Conservation (phyloP, 768 basidiomycete species). For the Lactarius akahatsu region DNA sequence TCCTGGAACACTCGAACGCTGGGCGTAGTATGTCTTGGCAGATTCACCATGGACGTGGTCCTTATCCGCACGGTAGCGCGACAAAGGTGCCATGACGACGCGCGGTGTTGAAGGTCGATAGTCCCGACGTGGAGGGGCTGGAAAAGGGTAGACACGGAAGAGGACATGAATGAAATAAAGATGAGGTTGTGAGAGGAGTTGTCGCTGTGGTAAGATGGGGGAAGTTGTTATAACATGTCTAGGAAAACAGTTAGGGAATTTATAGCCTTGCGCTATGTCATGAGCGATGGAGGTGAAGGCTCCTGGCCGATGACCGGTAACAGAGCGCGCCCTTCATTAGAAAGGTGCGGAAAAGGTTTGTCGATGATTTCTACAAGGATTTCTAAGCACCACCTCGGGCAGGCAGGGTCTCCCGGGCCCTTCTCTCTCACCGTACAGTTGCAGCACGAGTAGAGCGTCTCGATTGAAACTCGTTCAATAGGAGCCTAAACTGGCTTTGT, state of each 20-base stretch:
- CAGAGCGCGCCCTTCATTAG: no score
- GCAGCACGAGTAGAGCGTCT: no score
- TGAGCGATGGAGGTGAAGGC: not conserved
- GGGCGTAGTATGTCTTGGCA: slow-evolving; percentile 47
- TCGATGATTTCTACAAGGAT: no score
- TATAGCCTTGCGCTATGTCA: not conserved
- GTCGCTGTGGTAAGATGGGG: not conserved
- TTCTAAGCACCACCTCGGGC: no score
- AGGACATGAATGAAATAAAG: slow-evolving; percentile 3
- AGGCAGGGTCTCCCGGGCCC: no score
- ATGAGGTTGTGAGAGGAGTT: not conserved
- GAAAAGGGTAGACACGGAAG: slow-evolving; percentile 40
- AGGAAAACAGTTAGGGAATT: not conserved
- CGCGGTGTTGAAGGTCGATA: slow-evolving; percentile 46
- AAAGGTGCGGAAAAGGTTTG: no score
- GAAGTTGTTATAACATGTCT: not conserved
- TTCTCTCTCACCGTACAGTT: no score
- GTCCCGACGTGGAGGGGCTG: slow-evolving; percentile 47
- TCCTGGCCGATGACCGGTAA: no score
- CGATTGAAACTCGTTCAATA: no score
- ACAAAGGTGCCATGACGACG: slow-evolving; percentile 56
- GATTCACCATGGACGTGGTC: slow-evolving; percentile 40
- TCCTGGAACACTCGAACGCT: slow-evolving; percentile 48
- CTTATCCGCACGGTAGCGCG: slow-evolving; percentile 43
- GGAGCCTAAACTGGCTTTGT: no score